Percentiles rank a stretch among this genome's conserved stretches.
Evolutionary conservation across 78 protist species (phyloP).

Genomic region (Pigoraptor vietnamica): DNA sequence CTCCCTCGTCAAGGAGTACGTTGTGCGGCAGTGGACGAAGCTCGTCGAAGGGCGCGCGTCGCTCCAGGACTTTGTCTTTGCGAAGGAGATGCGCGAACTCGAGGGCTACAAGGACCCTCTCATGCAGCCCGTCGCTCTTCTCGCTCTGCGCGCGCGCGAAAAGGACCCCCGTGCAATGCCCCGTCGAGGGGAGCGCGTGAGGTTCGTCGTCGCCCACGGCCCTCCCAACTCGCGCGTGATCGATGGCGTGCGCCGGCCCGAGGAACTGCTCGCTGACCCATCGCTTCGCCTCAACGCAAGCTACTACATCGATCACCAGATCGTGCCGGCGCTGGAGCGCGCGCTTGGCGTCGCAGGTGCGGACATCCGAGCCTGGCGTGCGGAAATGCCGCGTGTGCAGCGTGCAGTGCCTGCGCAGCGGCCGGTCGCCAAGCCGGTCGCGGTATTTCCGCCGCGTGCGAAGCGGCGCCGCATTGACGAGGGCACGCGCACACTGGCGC

Average conservation of each 20-base stretch:
- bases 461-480: neutral
- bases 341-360: neutral
- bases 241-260: constrained; percentile 63
- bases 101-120: constrained; percentile 37
- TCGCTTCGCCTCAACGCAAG: neutral
- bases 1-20: constrained; percentile 52
- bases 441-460: neutral
- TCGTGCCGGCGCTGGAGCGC: constrained; percentile 61
- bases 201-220: constrained; percentile 68
- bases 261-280: constrained; percentile 17
- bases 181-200: constrained; percentile 66
- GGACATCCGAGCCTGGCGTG: neutral
- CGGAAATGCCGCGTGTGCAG: neutral
- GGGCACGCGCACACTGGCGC: neutral
- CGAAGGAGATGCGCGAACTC: constrained; percentile 69
- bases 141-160: neutral
- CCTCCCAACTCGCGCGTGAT: constrained; percentile 50
- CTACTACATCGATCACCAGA: constrained; percentile 82
- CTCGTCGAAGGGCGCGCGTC: constrained; percentile 41
- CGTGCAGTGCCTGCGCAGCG: neutral
- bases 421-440: neutral
- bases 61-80: constrained; percentile 70
- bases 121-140: neutral
- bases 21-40: constrained; percentile 49
- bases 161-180: constrained; percentile 81